phyloP scores from a whole-genome alignment of 2,329 filamentous ascomycete species.

The Cercospora beticola region DNA sequence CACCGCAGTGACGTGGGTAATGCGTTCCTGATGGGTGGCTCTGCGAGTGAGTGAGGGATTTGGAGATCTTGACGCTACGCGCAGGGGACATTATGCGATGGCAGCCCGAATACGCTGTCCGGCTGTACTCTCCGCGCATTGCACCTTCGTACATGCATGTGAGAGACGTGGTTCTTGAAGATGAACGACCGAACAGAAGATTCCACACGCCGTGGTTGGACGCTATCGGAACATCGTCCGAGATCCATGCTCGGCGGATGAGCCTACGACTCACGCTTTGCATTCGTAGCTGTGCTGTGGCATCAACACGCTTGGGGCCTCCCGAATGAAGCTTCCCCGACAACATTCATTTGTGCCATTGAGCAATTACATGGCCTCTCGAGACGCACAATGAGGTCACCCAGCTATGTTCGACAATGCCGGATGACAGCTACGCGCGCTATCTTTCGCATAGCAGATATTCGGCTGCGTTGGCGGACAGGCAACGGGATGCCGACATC shows the following conservation, averaged over 20 bases:
- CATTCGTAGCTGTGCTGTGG: not conserved
- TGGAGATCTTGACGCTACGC: not conserved
- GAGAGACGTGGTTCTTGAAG: not conserved
- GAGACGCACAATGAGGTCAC: conserved; percentile 11
- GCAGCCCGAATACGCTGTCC: not conserved
- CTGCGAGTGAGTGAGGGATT: not conserved
- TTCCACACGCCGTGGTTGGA: not conserved
- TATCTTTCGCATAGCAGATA: not conserved
- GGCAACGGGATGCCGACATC: not conserved
- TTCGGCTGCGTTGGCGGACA: not conserved
- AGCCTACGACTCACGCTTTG: not conserved
- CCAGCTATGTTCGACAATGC: not conserved
- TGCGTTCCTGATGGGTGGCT: not conserved
- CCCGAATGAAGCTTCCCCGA: not conserved
- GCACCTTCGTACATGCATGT: not conserved
- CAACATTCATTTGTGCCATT: not conserved
- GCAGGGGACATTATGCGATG: not conserved
- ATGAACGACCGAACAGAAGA: not conserved
- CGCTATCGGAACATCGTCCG: not conserved
- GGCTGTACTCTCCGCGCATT: not conserved
- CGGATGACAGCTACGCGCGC: conserved; percentile 6
- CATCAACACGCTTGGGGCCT: not conserved
- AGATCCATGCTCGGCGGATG: not conserved
- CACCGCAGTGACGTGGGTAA: not conserved
- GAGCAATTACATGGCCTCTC: not conserved